Evolutionary conservation across 768 basidiomycete species (phyloP), one percentile per base, ranked within the genome.

Genomic region (Leucocoprinus birnbaumii): DNA sequence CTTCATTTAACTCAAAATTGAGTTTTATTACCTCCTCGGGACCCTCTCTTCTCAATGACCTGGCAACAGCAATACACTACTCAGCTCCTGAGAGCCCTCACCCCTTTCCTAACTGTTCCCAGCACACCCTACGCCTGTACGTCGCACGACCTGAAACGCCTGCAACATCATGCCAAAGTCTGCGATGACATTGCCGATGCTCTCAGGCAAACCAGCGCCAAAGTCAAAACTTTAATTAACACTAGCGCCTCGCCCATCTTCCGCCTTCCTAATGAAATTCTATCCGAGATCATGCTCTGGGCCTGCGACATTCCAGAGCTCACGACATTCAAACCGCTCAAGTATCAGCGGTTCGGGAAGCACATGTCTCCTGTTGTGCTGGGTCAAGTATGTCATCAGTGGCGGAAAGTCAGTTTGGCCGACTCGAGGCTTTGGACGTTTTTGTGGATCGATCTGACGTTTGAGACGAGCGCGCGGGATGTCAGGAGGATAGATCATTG

Each of bases 341-440:
- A 55, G 26, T 49, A 55, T 49, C 47, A 55, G n/a, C 47, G 54
- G 19, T 55, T 55, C 22, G 48, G 47, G n/a, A 55, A 43, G 18
- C 47, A 42, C 26, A 22, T 55, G 19, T 55, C 54, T 4, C 54
- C 54, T 35, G 31, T 55, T 13, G 26, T 55, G 31, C 35, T 55
- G 14, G 54, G 54, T 16, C 54, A 49, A 27, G 54, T 55, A 19
- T 55, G 54, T 43, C 54, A 49, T 19, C 54, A 42, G 6, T 55
- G 54, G 54, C 42, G 48, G 27, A 48, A 48, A 22, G 54, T 55
- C 14, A 48, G 47, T 7, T 37, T 43, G 14, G 25, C 19, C 5
- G 54, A 55, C 21, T 34, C 54, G 19, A 55, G 54, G 54, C 48
- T 55, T 41, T 55, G 54, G 54, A 55, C 54, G 22, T 55, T 55